Evolutionary conservation across 2,329 filamentous ascomycete genomes (phyloP).

Genomic region (Boeremia exigua): DNA sequence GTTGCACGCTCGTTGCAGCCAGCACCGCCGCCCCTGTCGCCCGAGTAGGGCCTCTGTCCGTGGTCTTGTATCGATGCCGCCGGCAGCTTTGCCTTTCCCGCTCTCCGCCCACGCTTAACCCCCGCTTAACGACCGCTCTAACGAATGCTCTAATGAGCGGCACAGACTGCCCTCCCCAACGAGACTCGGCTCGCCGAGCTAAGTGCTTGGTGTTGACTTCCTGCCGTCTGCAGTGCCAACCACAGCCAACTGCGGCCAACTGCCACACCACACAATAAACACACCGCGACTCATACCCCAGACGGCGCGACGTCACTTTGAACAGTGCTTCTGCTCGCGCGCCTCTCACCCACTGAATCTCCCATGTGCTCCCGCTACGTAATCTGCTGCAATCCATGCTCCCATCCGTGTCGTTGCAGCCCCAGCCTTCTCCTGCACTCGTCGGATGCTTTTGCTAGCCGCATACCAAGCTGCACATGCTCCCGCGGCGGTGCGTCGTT

Average conservation of each 20-base stretch:
- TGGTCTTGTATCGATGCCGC: too few species aligned
- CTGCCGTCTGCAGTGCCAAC: background rate
- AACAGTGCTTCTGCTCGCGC: slow-evolving; percentile 3
- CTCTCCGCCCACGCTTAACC: too few species aligned
- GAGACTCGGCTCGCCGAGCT: background rate
- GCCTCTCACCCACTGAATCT: background rate
- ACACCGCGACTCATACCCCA: slow-evolving; percentile 6
- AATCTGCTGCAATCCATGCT: background rate
- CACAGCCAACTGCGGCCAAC: too few species aligned
- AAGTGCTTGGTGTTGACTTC: slow-evolving; percentile 3
- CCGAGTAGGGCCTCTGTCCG: too few species aligned
- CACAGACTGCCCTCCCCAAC: slow-evolving; percentile 8
- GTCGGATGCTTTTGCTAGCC: slow-evolving; percentile 1
- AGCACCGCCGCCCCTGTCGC: too few species aligned
- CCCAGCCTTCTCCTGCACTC: background rate
- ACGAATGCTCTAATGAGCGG: background rate
- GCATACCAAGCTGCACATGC: slow-evolving; percentile 1
- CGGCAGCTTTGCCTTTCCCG: too few species aligned
- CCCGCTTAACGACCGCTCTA: too few species aligned
- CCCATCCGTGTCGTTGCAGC: background rate
- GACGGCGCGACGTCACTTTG: slow-evolving; percentile 2
- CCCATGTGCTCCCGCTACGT: background rate
- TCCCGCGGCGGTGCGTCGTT: slow-evolving; percentile 1
- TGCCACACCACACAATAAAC: background rate
- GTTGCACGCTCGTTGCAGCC: too few species aligned